phyloP scores from a whole-genome alignment of 2,329 filamentous ascomycete genomes.

The Westerdykella aurantiaca region DNA sequence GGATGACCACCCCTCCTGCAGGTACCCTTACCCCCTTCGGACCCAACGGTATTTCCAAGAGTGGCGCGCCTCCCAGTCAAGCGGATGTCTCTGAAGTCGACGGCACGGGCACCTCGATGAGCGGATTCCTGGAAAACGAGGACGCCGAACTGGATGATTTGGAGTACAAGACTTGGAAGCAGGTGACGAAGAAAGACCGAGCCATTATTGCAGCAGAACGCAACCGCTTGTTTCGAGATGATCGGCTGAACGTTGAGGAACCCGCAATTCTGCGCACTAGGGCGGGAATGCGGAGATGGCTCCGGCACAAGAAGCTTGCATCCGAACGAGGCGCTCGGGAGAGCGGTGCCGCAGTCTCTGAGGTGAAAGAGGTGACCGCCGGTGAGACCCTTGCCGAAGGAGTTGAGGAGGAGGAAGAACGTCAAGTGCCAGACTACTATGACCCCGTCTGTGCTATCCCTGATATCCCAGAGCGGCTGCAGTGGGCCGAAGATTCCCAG shows the following conservation, averaged over 20 bases:
- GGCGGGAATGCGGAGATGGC: conserved; percentile 81
- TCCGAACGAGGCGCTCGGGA: conserved; percentile 40
- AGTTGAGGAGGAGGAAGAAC: conserved; percentile 77
- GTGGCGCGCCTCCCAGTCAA: conserved; percentile 59
- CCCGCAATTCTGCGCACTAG: conserved; percentile 80
- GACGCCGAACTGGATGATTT: conserved; percentile 79
- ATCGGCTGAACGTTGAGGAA: conserved; percentile 79
- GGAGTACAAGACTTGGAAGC: conserved; percentile 97
- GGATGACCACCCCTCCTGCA: conserved; percentile 75
- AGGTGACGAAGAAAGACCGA: conserved; percentile 94
- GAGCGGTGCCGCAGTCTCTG: conserved; percentile 43
- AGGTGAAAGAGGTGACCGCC: conserved; percentile 44
- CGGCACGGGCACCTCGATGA: conserved; percentile 59
- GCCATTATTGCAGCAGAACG: conserved; percentile 81
- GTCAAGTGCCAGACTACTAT: conserved; percentile 89
- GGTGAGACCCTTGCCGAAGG: conserved; percentile 84
- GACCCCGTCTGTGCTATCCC: conserved; percentile 80
- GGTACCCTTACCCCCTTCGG: conserved; percentile 73
- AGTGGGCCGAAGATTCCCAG: conserved; percentile 85
- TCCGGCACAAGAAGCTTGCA: conserved; percentile 70
- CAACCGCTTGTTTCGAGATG: conserved; percentile 76
- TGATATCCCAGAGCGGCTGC: conserved; percentile 69
- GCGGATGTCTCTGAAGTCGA: conserved; percentile 85
- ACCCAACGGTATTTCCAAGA: conserved; percentile 59
- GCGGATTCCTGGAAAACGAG: conserved; percentile 63